Percentiles rank a stretch among this genome's conserved stretches.
Conservation (phyloP, 257 asterid genomes). For the Asclepias syriaca region DNA sequence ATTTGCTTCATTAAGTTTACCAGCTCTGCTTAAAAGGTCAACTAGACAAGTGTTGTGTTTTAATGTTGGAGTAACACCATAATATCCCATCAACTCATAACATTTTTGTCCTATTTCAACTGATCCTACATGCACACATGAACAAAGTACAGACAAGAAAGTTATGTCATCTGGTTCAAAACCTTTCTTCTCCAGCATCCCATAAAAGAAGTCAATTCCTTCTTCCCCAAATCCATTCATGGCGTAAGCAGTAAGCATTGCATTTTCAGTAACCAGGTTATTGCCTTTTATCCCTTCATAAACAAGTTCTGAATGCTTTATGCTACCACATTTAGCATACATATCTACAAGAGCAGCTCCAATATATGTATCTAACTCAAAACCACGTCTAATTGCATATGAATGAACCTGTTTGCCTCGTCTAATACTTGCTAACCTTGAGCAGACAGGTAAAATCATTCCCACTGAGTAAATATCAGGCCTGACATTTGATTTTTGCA, state of each 20-base stretch:
- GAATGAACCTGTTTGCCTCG: constrained; percentile 71
- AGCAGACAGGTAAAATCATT: constrained; percentile 49
- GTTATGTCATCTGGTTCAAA: constrained; percentile 60
- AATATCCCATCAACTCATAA: constrained; percentile 49
- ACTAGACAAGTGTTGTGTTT: constrained; percentile 79
- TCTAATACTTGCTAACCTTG: constrained; percentile 52
- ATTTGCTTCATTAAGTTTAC: constrained; percentile 46
- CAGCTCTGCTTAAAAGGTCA: constrained; percentile 76
- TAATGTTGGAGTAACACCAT: constrained; percentile 43
- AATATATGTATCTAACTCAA: constrained; percentile 44
- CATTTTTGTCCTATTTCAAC: constrained; percentile 49
- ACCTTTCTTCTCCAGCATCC: constrained; percentile 36
- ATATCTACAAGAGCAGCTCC: constrained; percentile 67
- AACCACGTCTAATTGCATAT: constrained; percentile 48
- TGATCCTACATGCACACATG: constrained; percentile 73
- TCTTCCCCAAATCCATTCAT: constrained; percentile 65
- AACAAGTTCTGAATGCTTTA: constrained; percentile 41
- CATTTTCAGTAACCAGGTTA: constrained; percentile 59
- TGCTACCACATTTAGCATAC: constrained; percentile 73
- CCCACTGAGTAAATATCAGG: constrained; percentile 74
- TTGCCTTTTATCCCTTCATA: constrained; percentile 25
- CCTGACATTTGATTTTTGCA: constrained; percentile 50
- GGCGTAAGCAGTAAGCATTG: constrained; percentile 79
- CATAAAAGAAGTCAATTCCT: constrained; percentile 53
- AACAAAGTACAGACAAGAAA: constrained; percentile 63